Percentiles rank a stretch among this genome's conserved stretches.
Evolutionary conservation across 2,329 filamentous ascomycete genomes (phyloP).

Genomic region (Pleomassaria siparia): DNA sequence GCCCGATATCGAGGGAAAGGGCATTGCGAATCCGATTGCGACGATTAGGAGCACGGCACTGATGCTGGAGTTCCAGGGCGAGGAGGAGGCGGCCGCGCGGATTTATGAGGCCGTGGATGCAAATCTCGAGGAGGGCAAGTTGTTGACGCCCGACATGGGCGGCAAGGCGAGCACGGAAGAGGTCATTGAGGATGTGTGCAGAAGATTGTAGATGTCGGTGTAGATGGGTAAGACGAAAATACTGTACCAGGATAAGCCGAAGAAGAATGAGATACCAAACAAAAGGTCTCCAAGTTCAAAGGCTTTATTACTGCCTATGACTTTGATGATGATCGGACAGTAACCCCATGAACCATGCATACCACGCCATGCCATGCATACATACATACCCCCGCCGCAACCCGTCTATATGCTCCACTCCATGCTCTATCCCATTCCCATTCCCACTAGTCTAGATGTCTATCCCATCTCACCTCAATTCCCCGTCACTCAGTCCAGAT

Average conservation of each 20-base stretch:
- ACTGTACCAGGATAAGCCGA: not conserved
- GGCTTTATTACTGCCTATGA: not conserved
- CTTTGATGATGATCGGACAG: not conserved
- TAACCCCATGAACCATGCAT: not conserved
- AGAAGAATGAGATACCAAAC: constrained; percentile 7
- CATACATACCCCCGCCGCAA: not conserved
- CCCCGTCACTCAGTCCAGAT: constrained; percentile 21
- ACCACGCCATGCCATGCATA: not conserved
- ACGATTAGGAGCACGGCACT: constrained; percentile 87
- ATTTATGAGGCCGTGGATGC: constrained; percentile 93
- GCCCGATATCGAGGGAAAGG: constrained; percentile 90
- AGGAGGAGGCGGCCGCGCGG: constrained; percentile 80
- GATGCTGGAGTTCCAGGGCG: constrained; percentile 94
- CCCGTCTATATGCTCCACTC: not conserved
- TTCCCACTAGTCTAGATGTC: too few species aligned
- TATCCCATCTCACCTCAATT: too few species aligned
- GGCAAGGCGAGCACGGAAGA: constrained; percentile 83
- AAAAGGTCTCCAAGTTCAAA: not conserved
- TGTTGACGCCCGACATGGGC: constrained; percentile 87
- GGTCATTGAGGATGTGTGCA: constrained; percentile 84
- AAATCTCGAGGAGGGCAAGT: constrained; percentile 79
- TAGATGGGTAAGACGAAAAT: not conserved
- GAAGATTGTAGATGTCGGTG: constrained; percentile 62
- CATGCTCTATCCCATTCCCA: not conserved
- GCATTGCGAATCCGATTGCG: constrained; percentile 94